A percentile compares a stretch with the other conserved stretches of the same genome.
phyloP scores from a whole-genome alignment of 2,329 filamentous ascomycete genomes.

The Pseudonectria buxi region DNA sequence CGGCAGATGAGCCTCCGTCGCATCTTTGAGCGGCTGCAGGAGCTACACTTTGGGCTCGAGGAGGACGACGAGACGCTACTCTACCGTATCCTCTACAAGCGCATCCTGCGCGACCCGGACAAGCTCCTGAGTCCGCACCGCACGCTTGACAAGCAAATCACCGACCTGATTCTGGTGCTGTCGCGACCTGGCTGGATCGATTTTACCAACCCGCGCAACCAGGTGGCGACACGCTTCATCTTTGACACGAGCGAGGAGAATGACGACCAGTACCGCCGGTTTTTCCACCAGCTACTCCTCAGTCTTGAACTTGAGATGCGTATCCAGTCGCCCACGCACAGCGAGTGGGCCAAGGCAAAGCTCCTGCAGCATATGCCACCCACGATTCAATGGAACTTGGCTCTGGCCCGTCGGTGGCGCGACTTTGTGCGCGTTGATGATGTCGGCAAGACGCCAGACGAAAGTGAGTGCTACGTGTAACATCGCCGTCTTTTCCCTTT shows the following conservation, averaged over 20 bases:
- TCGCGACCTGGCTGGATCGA: slow-evolving; percentile 68
- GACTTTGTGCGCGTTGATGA: slow-evolving; percentile 62
- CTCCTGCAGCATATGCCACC: slow-evolving; percentile 60
- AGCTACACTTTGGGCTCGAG: slow-evolving; percentile 49
- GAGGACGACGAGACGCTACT: slow-evolving; percentile 52
- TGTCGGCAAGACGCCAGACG: slow-evolving; percentile 45
- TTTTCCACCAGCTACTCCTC: slow-evolving; percentile 72
- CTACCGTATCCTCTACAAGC: slow-evolving; percentile 59
- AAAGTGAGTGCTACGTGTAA: slow-evolving; percentile 33
- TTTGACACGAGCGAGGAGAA: slow-evolving; percentile 53
- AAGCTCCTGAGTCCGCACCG: slow-evolving; percentile 53
- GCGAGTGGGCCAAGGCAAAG: slow-evolving; percentile 57
- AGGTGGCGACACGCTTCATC: slow-evolving; percentile 68
- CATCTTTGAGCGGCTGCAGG: slow-evolving; percentile 53
- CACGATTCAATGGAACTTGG: slow-evolving; percentile 65
- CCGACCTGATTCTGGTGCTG: slow-evolving; percentile 62
- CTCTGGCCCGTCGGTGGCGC: slow-evolving; percentile 66
- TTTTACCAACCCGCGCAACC: slow-evolving; percentile 62
- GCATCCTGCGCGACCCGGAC: slow-evolving; percentile 62
- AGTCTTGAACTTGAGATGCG: slow-evolving; percentile 65
- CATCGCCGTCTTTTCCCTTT: background rate
- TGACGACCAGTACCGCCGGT: slow-evolving; percentile 52
- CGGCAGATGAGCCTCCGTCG: slow-evolving; percentile 52
- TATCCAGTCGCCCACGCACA: slow-evolving; percentile 56
- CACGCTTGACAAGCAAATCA: slow-evolving; percentile 64